Conservation (phyloP, 768 basidiomycete genomes). For the Collybia mongolica region DNA sequence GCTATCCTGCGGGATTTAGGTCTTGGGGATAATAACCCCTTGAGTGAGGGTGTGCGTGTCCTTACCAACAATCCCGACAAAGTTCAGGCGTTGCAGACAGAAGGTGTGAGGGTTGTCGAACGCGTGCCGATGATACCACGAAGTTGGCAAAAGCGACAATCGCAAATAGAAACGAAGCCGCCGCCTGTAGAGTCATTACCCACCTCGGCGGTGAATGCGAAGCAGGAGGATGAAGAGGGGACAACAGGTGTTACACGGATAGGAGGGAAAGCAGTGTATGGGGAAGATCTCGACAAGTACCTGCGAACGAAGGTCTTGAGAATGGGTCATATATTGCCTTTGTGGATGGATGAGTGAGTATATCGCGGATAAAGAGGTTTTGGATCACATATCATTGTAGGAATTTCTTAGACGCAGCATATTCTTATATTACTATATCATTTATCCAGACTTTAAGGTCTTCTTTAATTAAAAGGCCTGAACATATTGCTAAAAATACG, state of each 20-base stretch:
- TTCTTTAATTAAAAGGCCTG: neutral
- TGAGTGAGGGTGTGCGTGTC: slow-evolving; percentile 60
- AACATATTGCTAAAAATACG: neutral
- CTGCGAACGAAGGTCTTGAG: slow-evolving; percentile 92
- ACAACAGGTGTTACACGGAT: slow-evolving; percentile 74
- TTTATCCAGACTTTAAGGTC: neutral
- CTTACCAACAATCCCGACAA: slow-evolving; percentile 99
- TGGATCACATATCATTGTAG: too few species aligned
- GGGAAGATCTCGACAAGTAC: slow-evolving; percentile 92
- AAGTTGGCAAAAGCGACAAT: slow-evolving; percentile 65
- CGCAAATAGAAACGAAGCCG: slow-evolving; percentile 21
- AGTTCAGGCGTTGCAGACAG: slow-evolving; percentile 80
- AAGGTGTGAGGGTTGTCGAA: slow-evolving; percentile 79
- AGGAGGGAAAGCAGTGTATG: slow-evolving; percentile 72
- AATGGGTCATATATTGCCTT: slow-evolving; percentile 93
- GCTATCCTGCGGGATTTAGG: slow-evolving; percentile 89
- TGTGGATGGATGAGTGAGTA: slow-evolving; percentile 40
- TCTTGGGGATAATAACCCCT: slow-evolving; percentile 48
- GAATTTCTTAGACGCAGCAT: neutral
- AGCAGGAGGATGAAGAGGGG: slow-evolving; percentile 35
- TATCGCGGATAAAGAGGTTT: too few species aligned
- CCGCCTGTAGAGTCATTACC: slow-evolving; percentile 7
- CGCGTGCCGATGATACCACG: slow-evolving; percentile 94
- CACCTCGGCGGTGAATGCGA: slow-evolving; percentile 16
- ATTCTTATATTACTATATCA: neutral